Conservation (phyloP, 805 yeast species). For the Wickerhamomyces strasburgensis region DNA sequence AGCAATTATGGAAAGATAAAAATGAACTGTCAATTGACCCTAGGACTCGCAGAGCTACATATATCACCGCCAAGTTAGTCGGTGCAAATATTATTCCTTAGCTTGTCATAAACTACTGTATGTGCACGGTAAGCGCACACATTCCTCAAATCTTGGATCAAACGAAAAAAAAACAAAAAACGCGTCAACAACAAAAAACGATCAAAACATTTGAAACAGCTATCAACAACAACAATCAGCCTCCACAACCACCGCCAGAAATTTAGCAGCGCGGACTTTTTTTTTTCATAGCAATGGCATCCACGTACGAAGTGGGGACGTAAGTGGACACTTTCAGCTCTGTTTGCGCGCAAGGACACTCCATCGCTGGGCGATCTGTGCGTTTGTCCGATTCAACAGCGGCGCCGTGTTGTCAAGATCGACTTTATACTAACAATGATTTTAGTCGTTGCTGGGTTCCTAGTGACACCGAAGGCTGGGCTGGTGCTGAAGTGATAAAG, state of each 20-base stretch:
- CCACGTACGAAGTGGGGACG: slow-evolving; percentile 52
- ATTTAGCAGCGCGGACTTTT: background rate
- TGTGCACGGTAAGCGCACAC: slow-evolving; percentile 18
- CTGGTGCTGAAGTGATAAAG: slow-evolving; percentile 58
- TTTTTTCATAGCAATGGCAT: slow-evolving; percentile 28
- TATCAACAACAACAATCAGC: slow-evolving; percentile 1
- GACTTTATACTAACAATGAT: slow-evolving; percentile 26
- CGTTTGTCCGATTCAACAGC: no score
- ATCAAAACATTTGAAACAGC: slow-evolving; percentile 1
- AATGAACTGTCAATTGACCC: no score
- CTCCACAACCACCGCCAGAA: slow-evolving; percentile 1
- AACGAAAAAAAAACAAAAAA: slow-evolving; percentile 9
- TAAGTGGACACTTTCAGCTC: slow-evolving; percentile 31
- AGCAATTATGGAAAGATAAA: no score
- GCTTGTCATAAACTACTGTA: no score
- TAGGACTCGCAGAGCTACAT: background rate
- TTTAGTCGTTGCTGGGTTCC: slow-evolving; percentile 73
- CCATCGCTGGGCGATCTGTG: no score
- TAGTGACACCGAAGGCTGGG: slow-evolving; percentile 64
- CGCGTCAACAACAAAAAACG: slow-evolving; percentile 13
- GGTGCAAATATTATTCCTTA: background rate
- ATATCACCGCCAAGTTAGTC: background rate
- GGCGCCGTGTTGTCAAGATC: background rate
- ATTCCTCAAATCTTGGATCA: slow-evolving; percentile 11
- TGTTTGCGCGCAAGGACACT: slow-evolving; percentile 1